Base-by-base conservation (phyloP, 495 filamentous ascomycete species). In the Penicillium odoratum region DNA sequence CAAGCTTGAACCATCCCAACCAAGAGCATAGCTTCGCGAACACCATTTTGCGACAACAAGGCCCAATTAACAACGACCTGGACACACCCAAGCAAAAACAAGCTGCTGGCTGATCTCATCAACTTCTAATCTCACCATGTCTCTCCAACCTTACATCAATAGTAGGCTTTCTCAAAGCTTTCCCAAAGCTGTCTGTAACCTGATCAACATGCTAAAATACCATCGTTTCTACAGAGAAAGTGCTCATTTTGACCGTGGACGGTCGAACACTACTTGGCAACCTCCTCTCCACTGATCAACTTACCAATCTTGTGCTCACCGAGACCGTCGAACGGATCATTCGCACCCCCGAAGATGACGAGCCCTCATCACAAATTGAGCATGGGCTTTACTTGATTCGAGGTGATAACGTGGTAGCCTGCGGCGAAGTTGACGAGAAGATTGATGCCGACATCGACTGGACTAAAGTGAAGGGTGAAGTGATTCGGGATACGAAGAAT, bases 371-470 rank as follows among this genome's bases (percentile, higher is more conserved):
- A 34, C 85, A 96, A 69, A 86, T 93, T 30, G 83, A 86, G 28
- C 86, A 96, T 67, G 94, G 94, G 0, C 75, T 98, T 13, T 98
- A 98, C 66, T 73, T 98, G 45, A 88, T 98, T 52, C 85, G 95
- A 58, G 94, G 94, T 16, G 95, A 98, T 63, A 97, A 92, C 69
- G 94, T 98, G 50, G 92, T 88, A n/a, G 73, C 94, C 15, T 91
- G 92, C 43, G 94, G 94, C 6, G 79, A 94, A 46, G 85, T 98
- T 15, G 91, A 98, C 72, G 93, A 96, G 69, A 81, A 88, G 58
- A 78, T 97, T 45, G 94, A 98, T 73, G 78, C 72, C 5, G 89
- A 86, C 55, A 97, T 98, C 60, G 86, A 97, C 73, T 98, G 94
- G 94, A 74, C 79, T 18, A 85, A 91, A 71, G 95, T 98, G 18